Base-by-base conservation (phyloP, 371 early-diverging fungal species). In the Smittium mucronatum region DNA sequence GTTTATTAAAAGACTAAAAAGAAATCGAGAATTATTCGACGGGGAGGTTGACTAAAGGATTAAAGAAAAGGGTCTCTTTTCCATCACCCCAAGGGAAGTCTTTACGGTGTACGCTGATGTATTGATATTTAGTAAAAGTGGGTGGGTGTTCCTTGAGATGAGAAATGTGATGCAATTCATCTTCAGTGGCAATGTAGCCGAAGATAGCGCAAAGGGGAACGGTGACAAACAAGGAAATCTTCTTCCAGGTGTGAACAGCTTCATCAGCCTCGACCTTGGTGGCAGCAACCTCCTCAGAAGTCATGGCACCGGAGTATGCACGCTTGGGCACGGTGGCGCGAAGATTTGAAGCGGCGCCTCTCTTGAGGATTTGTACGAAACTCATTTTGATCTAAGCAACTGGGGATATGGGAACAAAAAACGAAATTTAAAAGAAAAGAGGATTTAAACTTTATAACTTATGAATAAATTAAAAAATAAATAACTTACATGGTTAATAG, bases 131-230 rank as follows among this genome's bases (percentile, higher is more conserved):
- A 21, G 65, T 69, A 36, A 75, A 74, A 68, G 58, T 65, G 28
- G 78, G 81, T 65, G 77, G 77, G 69, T 78, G 74, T 70, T 81
- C 75, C 70, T 75, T 73, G 33, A 79, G 47, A 34, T 79, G 80
- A 70, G 78, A 72, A 71, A 80, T 63, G 73, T 82, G 69, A 64
- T 79, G 36, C 70, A 78, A 65, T 84, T 88, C 70, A 76, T 83
- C 72, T 74, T 82, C 70, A 85, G 86, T 36, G 57, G 81, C 64
- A 66, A 76, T 34, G 70, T 74, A 70, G 74, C 77, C 57, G 63
- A 79, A 34, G 72, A 74, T 74, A 70, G 72, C 69, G 70, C 74
- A 77, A 63, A 81, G 72, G 65, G 69, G 77, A 31, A 81, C 11
- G 1, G 80, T 80, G 34, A 78, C 32, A 36, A 69, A 79, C 57